Evolutionary conservation across 148 eudicot species (phyloP).

Genomic region (Rhododendron molle): DNA sequence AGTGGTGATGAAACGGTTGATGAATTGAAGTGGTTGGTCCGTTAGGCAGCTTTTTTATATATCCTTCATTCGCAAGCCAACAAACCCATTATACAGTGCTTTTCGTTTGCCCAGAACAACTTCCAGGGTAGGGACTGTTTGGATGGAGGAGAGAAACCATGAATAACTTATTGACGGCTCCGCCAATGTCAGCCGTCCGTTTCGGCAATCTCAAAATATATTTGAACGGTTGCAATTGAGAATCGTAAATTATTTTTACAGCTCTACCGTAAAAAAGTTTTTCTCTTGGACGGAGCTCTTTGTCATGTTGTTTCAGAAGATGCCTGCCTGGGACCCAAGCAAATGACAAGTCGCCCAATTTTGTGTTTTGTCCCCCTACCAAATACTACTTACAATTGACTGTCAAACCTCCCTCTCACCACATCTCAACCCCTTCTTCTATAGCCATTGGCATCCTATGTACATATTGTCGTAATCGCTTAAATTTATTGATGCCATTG

Average conservation of each 20-base stretch:
- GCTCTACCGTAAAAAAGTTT: too few relatives aligned
- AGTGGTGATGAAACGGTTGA: not conserved
- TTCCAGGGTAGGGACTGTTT: not conserved
- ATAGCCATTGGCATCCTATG: not conserved
- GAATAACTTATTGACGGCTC: too few relatives aligned
- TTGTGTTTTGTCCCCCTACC: not conserved
- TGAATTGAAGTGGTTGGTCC: not conserved
- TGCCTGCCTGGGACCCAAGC: not conserved
- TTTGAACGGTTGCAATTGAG: too few relatives aligned
- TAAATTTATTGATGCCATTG: too few relatives aligned
- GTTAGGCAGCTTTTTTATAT: not conserved
- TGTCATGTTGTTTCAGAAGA: not conserved
- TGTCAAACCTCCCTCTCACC: not conserved
- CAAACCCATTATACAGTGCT: not conserved
- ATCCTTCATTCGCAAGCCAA: not conserved
- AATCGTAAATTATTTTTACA: too few relatives aligned
- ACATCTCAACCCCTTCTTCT: not conserved
- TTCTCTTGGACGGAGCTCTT: not conserved
- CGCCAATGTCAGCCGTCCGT: too few relatives aligned
- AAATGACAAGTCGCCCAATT: not conserved
- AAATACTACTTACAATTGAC: not conserved
- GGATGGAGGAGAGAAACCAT: not conserved
- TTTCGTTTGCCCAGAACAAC: too few relatives aligned
- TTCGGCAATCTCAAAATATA: too few relatives aligned
- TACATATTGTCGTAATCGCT: not conserved